These are phyloP conservation scores for Urtica urens DNA, from an alignment of 306 rosid species.

Conservation along the genomic window DNA sequence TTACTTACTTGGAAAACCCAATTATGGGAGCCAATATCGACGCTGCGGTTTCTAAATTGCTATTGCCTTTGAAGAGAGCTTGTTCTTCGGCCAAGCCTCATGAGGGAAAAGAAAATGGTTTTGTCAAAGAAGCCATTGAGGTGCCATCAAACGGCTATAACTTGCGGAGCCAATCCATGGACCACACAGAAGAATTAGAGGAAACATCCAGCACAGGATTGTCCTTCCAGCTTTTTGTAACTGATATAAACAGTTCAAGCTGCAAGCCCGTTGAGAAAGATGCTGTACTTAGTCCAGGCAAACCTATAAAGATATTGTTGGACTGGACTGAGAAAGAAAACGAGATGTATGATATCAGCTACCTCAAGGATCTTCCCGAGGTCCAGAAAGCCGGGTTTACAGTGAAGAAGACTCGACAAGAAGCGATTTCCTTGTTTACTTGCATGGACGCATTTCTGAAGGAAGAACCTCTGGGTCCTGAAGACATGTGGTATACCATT, in stretches of 20 bases:
- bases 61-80: constrained; percentile 59
- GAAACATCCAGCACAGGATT: constrained; percentile 40
- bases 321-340: constrained; percentile 77
- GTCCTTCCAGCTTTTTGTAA: constrained; percentile 53
- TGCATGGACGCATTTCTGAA: constrained; percentile 96
- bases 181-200: constrained; percentile 36
- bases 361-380: constrained; percentile 88
- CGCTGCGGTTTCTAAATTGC: constrained; percentile 41
- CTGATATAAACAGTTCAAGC: constrained; percentile 34
- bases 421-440: constrained; percentile 86
- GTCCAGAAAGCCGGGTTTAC: constrained; percentile 63
- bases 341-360: constrained; percentile 58
- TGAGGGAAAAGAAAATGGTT: constrained; percentile 61
- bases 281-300: constrained; percentile 38
- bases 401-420: constrained; percentile 81
- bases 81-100: constrained; percentile 36
- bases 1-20: constrained; percentile 49
- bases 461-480: constrained; percentile 97
- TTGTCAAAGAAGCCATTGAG: constrained; percentile 32
- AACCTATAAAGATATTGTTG: constrained; percentile 40
- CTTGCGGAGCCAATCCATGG: constrained; percentile 20
- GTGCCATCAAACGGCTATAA: constrained; percentile 39
- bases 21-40: constrained; percentile 48
- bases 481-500: constrained; percentile 84
- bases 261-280: constrained; percentile 57